phyloP scores from a whole-genome alignment of 345 rosid species.

The Eucalyptus erythrocorys region DNA sequence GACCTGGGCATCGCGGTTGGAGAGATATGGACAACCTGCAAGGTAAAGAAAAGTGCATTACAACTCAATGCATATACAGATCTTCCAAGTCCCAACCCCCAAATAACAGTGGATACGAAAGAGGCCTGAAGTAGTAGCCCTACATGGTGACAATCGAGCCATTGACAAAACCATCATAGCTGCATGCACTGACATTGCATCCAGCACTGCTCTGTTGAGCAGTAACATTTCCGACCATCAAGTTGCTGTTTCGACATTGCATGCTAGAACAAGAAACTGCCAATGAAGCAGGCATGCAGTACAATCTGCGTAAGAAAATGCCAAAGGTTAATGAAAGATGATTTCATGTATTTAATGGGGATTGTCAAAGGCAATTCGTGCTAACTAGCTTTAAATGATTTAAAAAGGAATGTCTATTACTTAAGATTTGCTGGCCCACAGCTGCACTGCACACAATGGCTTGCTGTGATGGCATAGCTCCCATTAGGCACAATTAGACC shows the following conservation, averaged over 20 bases:
- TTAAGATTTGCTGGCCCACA: conserved; percentile 75
- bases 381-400: not conserved
- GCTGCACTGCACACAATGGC: conserved; percentile 95
- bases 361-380: not conserved
- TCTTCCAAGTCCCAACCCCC: not conserved
- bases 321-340: not conserved
- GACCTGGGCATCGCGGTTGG: conserved; percentile 92
- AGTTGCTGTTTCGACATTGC: conserved; percentile 79
- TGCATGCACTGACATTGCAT: conserved; percentile 80
- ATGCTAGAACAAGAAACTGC: conserved; percentile 94
- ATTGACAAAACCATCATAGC: conserved; percentile 65
- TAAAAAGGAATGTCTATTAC: conserved; percentile 16
- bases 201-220: conserved; percentile 67
- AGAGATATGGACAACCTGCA: conserved; percentile 76
- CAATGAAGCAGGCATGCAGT: conserved; percentile 83
- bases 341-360: not conserved
- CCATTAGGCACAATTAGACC: conserved; percentile 85
- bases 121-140: not conserved
- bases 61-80: not conserved
- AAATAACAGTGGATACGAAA: not conserved
- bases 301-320: conserved; percentile 39
- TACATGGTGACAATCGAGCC: conserved; percentile 73
- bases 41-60: not conserved
- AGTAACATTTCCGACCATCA: conserved; percentile 75
- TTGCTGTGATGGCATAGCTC: conserved; percentile 85